A percentile compares a stretch with the other conserved stretches of the same genome.
These are phyloP conservation scores for Sporothrix luriei DNA, from an alignment of 2,329 filamentous ascomycete genomes.

Conservation along the genomic window DNA sequence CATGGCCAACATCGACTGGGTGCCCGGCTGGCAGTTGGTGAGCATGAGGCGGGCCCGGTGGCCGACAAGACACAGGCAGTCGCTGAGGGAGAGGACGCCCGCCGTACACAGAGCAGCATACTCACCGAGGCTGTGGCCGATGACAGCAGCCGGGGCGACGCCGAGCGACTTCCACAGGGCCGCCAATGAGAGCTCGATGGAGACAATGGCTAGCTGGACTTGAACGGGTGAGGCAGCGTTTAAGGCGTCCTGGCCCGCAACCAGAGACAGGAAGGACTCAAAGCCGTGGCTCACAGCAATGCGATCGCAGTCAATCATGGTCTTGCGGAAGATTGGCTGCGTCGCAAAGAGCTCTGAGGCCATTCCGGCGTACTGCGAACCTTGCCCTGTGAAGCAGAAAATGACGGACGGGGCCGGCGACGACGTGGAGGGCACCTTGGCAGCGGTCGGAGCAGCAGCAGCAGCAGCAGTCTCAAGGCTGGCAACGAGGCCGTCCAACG, in stretches of 20 bases:
- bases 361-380: constrained; percentile 56
- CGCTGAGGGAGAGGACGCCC: constrained; percentile 70
- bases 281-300: constrained; percentile 54
- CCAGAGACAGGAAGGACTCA: constrained; percentile 59
- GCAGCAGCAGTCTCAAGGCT: constrained; percentile 46
- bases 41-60: constrained; percentile 66
- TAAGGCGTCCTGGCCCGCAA: constrained; percentile 44
- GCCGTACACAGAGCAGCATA: constrained; percentile 72
- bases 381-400: constrained; percentile 61
- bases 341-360: constrained; percentile 54
- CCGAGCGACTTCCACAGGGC: constrained; percentile 60
- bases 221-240: constrained; percentile 33
- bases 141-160: constrained; percentile 56
- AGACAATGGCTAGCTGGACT: constrained; percentile 58
- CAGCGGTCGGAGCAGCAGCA: constrained; percentile 51
- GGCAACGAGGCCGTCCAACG: not conserved
- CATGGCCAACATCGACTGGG: constrained; percentile 63
- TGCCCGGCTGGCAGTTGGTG: constrained; percentile 64
- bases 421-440: constrained; percentile 42
- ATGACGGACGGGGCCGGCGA: constrained; percentile 42
- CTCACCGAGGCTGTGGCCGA: constrained; percentile 71
- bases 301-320: constrained; percentile 60
- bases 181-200: constrained; percentile 60
- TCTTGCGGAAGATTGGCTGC: constrained; percentile 53
- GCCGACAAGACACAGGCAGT: constrained; percentile 73